phyloP scores from a whole-genome alignment of 1,139 yeast genomes.

The Hyphopichia fennica region DNA sequence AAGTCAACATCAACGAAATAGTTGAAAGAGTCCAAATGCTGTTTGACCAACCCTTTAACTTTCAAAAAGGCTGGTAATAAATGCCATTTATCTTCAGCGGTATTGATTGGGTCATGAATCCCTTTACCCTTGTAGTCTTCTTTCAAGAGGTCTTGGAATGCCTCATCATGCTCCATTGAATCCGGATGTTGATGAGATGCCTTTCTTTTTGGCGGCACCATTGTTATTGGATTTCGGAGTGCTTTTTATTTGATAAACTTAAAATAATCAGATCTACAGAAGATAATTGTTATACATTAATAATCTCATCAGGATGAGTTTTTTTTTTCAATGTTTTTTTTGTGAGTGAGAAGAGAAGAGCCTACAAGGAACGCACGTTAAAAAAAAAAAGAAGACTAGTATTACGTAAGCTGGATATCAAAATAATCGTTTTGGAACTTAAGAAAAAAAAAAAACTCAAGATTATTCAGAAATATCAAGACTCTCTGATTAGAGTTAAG shows the following conservation, averaged over 20 bases:
- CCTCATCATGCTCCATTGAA: slow-evolving; percentile 34
- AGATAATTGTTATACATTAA: not conserved
- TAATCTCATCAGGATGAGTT: not conserved
- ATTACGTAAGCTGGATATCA: not conserved
- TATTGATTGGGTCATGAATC: slow-evolving; percentile 81
- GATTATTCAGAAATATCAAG: too few relatives aligned
- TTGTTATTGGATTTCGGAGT: too few relatives aligned
- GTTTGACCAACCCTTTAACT: slow-evolving; percentile 95
- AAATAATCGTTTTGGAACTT: too few relatives aligned
- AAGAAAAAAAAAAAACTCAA: not conserved
- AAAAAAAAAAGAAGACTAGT: not conserved
- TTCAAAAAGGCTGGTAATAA: slow-evolving; percentile 91
- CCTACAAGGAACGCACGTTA: not conserved
- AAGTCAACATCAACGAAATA: slow-evolving; percentile 92
- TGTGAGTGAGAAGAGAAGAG: not conserved
- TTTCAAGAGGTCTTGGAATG: slow-evolving; percentile 74
- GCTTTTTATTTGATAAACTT: too few relatives aligned
- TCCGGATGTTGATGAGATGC: slow-evolving; percentile 11
- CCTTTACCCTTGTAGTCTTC: slow-evolving; percentile 85
- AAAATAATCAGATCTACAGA: not conserved
- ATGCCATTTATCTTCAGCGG: slow-evolving; percentile 96
- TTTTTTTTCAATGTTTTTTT: not conserved
- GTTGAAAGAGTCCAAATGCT: slow-evolving; percentile 94
- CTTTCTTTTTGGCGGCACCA: slow-evolving; percentile 18
- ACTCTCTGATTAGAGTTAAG: too few relatives aligned